Base-by-base conservation (phyloP, 2,329 filamentous ascomycete species). In the Exophiala sp. region DNA sequence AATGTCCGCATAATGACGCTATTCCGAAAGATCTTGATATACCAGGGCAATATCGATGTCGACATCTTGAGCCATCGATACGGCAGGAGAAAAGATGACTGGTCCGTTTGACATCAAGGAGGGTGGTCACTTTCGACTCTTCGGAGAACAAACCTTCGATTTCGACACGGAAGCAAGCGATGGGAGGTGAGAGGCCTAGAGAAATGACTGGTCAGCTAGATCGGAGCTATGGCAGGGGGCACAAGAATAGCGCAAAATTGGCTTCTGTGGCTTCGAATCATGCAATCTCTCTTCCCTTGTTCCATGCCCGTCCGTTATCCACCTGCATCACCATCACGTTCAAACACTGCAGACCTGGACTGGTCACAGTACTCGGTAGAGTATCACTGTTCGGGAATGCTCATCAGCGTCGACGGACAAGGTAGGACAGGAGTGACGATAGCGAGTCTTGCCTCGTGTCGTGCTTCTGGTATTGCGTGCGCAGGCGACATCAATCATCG, bases 251-350 rank as follows among this genome's bases (percentile, higher is more conserved):
- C 41, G 41, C 41, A 9, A 43, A 14, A 14, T 34, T 47, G 50
- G 45, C 44, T 44, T 50, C 38, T 32, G 50, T 49, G 47, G 52
- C 50, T 48, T 53, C 52, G 33, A 52, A 50, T 50, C 57, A 59
- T 55, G 52, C 47, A 59, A 59, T 59, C 47, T 59, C 57, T 47
- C 49, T 18, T 36, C 24, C 24, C 24, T 2, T 29, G 24, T 29
- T 29, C 24, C 24, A 29, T 29, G 24, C 12, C 14, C 5, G 18
- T 12, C 21, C 43, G 21, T 38, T 45, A 42, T 47, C 52, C 55
- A 55, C 55, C 41, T 54, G 47, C 47, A 49, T 51, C 48, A 53
- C 42, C 49, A 50, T 29, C 24, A 29, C 24, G 14, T 33, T 47
- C 24, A 12, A 39, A 50, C 47, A 29, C 24, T 29, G 24, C 24